A percentile compares a stretch with the other conserved stretches of the same genome.
Evolutionary conservation across 2,329 filamentous ascomycete species (phyloP).

Genomic region (Plectosphaerella plurivora): DNA sequence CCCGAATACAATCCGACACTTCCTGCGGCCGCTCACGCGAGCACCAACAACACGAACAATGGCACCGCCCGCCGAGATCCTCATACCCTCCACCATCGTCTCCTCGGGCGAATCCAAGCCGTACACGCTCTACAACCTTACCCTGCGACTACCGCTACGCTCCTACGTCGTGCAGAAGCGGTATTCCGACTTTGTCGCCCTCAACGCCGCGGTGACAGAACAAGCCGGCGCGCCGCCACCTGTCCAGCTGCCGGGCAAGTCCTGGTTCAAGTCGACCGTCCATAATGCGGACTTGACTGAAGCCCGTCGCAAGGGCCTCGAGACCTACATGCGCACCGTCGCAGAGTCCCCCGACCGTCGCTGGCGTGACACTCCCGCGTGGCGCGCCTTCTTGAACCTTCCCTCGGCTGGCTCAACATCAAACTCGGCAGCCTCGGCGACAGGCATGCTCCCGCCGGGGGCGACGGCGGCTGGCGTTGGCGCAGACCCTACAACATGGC

Average conservation of each 20-base stretch:
- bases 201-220: conserved; percentile 59
- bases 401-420: conserved; percentile 44
- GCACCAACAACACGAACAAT: conserved; percentile 29
- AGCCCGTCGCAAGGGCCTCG: conserved; percentile 62
- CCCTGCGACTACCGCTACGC: conserved; percentile 69
- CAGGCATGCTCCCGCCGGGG: conserved; percentile 34
- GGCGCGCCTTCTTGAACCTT: conserved; percentile 70
- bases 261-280: conserved; percentile 72
- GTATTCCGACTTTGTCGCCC: conserved; percentile 71
- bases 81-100: conserved; percentile 61
- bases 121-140: conserved; percentile 76
- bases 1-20: not conserved
- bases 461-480: conserved; percentile 28
- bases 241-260: conserved; percentile 63
- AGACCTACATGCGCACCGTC: conserved; percentile 68
- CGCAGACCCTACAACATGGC: conserved; percentile 64
- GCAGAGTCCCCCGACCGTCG: conserved; percentile 68
- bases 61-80: conserved; percentile 63
- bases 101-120: conserved; percentile 54
- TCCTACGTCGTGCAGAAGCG: conserved; percentile 75
- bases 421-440: conserved; percentile 43
- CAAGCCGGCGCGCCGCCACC: conserved; percentile 63
- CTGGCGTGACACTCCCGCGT: conserved; percentile 70
- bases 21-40: no score
- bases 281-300: conserved; percentile 66